Conservation (phyloP, 2,329 filamentous ascomycete genomes). For the Cladorrhinum sp. region DNA sequence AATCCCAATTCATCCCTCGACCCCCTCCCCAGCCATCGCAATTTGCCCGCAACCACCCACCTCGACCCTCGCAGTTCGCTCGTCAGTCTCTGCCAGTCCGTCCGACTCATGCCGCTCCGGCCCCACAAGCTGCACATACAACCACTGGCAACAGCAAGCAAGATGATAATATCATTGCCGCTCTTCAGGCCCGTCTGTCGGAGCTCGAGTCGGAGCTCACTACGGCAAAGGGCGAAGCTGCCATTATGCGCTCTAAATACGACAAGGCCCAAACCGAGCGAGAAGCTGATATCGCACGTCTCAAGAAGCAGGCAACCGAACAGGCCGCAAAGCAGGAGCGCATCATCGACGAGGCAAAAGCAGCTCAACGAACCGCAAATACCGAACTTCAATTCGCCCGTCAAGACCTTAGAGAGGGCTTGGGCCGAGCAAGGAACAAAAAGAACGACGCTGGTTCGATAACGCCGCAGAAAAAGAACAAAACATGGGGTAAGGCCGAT, state of each 20-base stretch:
- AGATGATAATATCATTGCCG: constrained; percentile 36
- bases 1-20: constrained; percentile 27
- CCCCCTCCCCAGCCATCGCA: constrained; percentile 38
- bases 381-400: constrained; percentile 72
- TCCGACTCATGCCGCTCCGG: constrained; percentile 23
- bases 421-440: constrained; percentile 42
- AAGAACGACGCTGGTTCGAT: constrained; percentile 42
- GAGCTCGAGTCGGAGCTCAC: constrained; percentile 55
- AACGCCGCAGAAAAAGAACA: constrained; percentile 59
- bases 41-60: constrained; percentile 38
- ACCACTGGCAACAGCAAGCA: constrained; percentile 35
- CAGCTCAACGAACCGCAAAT: constrained; percentile 61
- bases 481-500: constrained; percentile 62
- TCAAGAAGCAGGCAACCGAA: constrained; percentile 63
- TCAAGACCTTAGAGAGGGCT: constrained; percentile 65
- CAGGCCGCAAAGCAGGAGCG: constrained; percentile 61
- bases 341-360: constrained; percentile 61
- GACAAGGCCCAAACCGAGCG: constrained; percentile 60
- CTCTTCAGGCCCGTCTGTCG: constrained; percentile 51
- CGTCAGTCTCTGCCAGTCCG: neutral
- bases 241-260: constrained; percentile 70
- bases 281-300: constrained; percentile 57
- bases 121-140: constrained; percentile 29
- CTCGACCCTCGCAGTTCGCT: constrained; percentile 19
- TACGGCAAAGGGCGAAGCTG: constrained; percentile 66